A percentile compares a stretch with the other conserved stretches of the same genome.
These are phyloP conservation scores for Saturnispora hagleri DNA, from an alignment of 805 yeast species.

Conservation along the genomic window DNA sequence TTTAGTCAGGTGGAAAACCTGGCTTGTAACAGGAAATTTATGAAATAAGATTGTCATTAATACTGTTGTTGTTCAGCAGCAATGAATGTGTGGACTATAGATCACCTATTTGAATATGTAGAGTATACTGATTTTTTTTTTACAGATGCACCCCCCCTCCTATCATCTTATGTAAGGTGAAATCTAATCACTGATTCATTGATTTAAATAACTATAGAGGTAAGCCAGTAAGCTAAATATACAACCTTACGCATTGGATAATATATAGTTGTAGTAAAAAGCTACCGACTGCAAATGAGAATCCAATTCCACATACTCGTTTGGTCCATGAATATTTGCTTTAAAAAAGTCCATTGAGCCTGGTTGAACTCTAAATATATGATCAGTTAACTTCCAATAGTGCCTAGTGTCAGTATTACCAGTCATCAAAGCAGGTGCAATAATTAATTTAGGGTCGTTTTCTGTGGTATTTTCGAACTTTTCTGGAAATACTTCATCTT, in stretches of 20 bases:
- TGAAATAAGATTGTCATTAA: constrained; percentile 33
- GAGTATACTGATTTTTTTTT: background rate
- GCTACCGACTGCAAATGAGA: constrained; percentile 54
- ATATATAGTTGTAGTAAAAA: constrained; percentile 16
- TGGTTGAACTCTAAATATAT: constrained; percentile 54
- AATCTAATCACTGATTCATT: background rate
- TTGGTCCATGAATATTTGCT: constrained; percentile 49
- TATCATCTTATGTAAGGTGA: background rate
- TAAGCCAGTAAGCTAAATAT: background rate
- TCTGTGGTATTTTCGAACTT: constrained; percentile 10
- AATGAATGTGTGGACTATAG: background rate
- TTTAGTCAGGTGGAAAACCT: constrained; percentile 49
- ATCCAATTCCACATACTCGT: constrained; percentile 47
- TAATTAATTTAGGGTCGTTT: constrained; percentile 20
- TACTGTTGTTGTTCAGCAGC: no score
- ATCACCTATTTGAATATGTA: background rate
- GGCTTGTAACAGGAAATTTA: constrained; percentile 45
- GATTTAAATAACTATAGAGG: background rate
- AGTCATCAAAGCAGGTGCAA: constrained; percentile 52
- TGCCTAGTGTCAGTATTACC: constrained; percentile 64
- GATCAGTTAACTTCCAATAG: constrained; percentile 51
- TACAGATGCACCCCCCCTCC: background rate
- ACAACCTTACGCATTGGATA: background rate
- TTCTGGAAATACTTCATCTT: constrained; percentile 34
- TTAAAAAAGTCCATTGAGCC: constrained; percentile 18